A percentile compares a stretch with the other conserved stretches of the same genome.
phyloP scores from a whole-genome alignment of 1,284 basidiomycete species.

The Leccinum fuscescens region DNA sequence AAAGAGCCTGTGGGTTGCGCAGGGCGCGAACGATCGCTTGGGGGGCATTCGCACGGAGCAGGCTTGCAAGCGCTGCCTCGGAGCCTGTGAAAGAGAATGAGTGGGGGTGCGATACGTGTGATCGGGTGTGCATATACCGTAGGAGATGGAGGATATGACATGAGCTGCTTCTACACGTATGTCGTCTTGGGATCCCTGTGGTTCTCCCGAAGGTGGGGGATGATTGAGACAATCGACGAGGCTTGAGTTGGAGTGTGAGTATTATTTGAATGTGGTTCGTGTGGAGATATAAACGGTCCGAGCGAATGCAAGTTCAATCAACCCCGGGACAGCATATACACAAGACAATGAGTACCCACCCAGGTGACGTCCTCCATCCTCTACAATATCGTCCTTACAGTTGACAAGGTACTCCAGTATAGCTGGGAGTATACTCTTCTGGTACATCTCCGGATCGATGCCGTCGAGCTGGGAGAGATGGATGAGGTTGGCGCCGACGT shows the following conservation, averaged over 20 bases:
- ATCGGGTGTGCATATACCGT: slow-evolving; percentile 38
- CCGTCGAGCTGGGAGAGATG: too few relatives aligned
- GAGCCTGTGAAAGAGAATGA: slow-evolving; percentile 43
- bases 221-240: slow-evolving; percentile 57
- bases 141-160: slow-evolving; percentile 68
- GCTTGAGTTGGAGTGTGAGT: slow-evolving; percentile 32
- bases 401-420: too few relatives aligned
- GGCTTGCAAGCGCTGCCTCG: slow-evolving; percentile 52
- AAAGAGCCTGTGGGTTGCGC: slow-evolving; percentile 40
- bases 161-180: slow-evolving; percentile 70
- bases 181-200: slow-evolving; percentile 43
- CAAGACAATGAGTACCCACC: too few relatives aligned
- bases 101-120: background rate
- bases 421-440: too few relatives aligned
- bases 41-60: slow-evolving; percentile 55
- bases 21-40: slow-evolving; percentile 59
- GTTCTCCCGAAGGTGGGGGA: slow-evolving; percentile 35
- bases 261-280: background rate
- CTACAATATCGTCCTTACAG: too few relatives aligned
- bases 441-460: too few relatives aligned
- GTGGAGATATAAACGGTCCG: background rate
- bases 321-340: too few relatives aligned
- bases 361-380: too few relatives aligned
- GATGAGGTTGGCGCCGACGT: slow-evolving; percentile 88
- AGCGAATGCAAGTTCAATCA: too few relatives aligned